These are phyloP conservation scores for Naegleria lovaniensis DNA, from an alignment of 208 protist genomes.

Conservation along the genomic window DNA sequence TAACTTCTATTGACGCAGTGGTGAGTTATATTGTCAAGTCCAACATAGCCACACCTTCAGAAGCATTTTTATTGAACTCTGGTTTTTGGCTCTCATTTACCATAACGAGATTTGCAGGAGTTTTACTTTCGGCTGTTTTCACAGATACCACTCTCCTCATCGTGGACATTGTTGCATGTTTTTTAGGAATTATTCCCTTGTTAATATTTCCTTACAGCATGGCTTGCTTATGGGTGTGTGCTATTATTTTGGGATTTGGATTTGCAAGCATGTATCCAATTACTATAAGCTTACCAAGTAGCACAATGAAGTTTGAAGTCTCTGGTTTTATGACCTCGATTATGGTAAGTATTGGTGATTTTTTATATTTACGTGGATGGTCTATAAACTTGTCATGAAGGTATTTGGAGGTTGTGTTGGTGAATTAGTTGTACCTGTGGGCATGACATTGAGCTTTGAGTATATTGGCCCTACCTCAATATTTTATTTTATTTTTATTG, in stretches of 20 bases:
- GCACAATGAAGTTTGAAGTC: not conserved
- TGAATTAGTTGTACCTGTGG: not conserved
- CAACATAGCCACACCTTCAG: too few species aligned
- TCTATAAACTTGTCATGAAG: too few species aligned
- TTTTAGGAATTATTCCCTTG: not conserved
- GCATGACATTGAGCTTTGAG: not conserved
- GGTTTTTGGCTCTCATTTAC: slow-evolving; percentile 18
- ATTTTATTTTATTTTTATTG: not conserved
- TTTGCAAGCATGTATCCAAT: not conserved
- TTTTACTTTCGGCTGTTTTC: not conserved
- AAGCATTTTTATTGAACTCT: not conserved
- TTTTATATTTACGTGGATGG: too few species aligned
- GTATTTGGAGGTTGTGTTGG: not conserved
- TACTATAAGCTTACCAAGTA: not conserved
- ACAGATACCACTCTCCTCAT: not conserved
- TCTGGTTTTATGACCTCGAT: slow-evolving; percentile 12
- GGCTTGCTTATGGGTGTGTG: not conserved
- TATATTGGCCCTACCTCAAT: not conserved
- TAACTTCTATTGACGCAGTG: too few species aligned
- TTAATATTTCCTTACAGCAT: not conserved
- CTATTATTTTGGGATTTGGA: not conserved
- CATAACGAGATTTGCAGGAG: not conserved
- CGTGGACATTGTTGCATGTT: not conserved
- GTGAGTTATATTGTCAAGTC: not conserved
- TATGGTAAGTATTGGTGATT: not conserved